Base-by-base conservation (phyloP, 2,329 filamentous ascomycete species). In the Trichoderma asperellum region DNA sequence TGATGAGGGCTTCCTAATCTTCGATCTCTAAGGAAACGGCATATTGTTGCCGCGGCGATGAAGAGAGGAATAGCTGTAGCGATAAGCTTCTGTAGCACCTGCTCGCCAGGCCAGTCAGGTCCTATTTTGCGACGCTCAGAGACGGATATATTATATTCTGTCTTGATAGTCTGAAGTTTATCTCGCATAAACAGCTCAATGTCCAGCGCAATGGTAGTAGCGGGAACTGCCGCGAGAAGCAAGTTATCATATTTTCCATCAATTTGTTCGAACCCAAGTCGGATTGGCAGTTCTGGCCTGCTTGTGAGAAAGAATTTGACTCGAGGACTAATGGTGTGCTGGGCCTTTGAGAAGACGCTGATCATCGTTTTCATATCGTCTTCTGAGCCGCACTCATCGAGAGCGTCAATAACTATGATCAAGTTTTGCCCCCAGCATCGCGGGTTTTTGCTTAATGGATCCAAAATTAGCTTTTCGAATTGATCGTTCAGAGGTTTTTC, bases 251-350 rank as follows among this genome's bases (percentile, higher is more conserved):
- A 70, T 52, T 66, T 43, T 5, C 74, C 21, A 69, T 55, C 12
- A 11, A 80, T 74, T 5, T 72, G 11, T 0, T 66, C 66, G 47
- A 85, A 83, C 0, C 79, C 77, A 14, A 80, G 72, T 0, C 79
- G 77, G 27, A 83, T 76, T 0, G 77, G 76, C 1, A 81, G 65
- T 27, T 84, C 79, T 0, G 82, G 82, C 12, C 82, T 75, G 55
- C 81, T 84, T 0, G 82, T 84, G 0, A 84, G 21, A 34, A 84
- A 82, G 2, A 81, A 64, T 59, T 74, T 76, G 8, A 82, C 56
- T 7, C 55, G 59, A 58, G 14, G 74, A 35, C 65, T 77, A 70
- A 52, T 71, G 16, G 68, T 35, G 0, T 18, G 35, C 7, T 57
- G 37, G 73, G 73, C 32, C 58, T 34, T 27, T 12, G 71, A 64